Evolutionary conservation across 148 eudicot genomes (phyloP).

Genomic region (Tetragonia tetragonoides): DNA sequence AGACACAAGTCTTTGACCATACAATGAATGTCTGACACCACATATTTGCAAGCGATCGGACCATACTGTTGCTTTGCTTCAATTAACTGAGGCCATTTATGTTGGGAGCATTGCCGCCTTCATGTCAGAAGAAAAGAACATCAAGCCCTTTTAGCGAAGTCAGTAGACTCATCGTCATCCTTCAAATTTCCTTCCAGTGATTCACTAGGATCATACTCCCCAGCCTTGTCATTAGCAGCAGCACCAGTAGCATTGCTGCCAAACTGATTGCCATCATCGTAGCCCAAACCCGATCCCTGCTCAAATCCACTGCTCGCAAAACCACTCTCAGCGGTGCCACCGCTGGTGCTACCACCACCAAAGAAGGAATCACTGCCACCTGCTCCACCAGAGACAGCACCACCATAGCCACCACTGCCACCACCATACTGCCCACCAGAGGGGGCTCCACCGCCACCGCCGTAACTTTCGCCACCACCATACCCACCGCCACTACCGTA

Average conservation of each 20-base stretch:
- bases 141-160: conserved; percentile 30
- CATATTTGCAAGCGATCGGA: conserved; percentile 23
- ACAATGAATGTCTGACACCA: conserved; percentile 17
- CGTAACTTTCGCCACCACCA: conserved; percentile 1
- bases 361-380: conserved; percentile 27
- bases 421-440: conserved; percentile 29
- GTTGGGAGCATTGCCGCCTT: not conserved
- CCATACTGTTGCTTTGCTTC: not conserved
- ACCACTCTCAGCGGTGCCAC: conserved; percentile 23
- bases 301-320: conserved; percentile 36
- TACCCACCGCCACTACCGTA: conserved; percentile 17
- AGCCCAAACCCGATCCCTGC: conserved; percentile 32
- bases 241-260: conserved; percentile 23
- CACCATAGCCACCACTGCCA: not conserved
- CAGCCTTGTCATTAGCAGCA: conserved; percentile 18
- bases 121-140: conserved; percentile 1
- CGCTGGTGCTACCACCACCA: conserved; percentile 35
- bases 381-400: conserved; percentile 24
- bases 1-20: conserved; percentile 12
- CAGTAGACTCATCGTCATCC: conserved; percentile 29
- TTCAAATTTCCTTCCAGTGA: conserved; percentile 32
- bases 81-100: not conserved
- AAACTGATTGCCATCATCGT: conserved; percentile 24
- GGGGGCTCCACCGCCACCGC: conserved; percentile 21
- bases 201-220: conserved; percentile 29